Evolutionary conservation across 257 asterid genomes (phyloP), one percentile per base, ranked within the genome.

Genomic region (Solanum neorickii): DNA sequence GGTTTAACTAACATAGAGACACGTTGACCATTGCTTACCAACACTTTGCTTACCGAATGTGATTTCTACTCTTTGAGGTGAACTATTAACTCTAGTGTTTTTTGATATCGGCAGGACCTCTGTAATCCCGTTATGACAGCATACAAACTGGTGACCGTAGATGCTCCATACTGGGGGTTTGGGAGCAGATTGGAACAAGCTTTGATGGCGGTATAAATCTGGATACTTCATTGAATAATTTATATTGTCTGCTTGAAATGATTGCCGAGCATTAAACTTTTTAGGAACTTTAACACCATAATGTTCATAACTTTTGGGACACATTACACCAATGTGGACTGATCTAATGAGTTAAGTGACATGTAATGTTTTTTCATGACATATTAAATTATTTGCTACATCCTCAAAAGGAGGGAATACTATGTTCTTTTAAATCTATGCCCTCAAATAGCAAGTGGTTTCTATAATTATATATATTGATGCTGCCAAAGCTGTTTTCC

Each of bases 101-200:
- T 56, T 62, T 82, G 37, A 31, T 62, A 44, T 76, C 25, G 91
- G 86, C 94, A 96, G 99, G 97, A 89, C 46, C 88, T 27, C n/a
- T 94, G 98, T 78, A 80, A 91, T 84, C 98, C 98, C 29, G 95
- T 96, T 82, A 93, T 94, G 95, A 96, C 99, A 52, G 97, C 98
- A 62, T 95, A 95, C 96, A 96, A 96, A 75, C 93, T 96, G 94
- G 98, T 96, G 86, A 95, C 98, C 12, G 59, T 96, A 87, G 96
- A 96, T 87, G 98, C 85, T 74, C 99, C 98, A 14, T 96, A 94
- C 84, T 96, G 98, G 98, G 99, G 98, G 70, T 96, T 94, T 69
- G 98, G 99, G 13, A 91, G 93, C 87, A 93, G 85, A 90, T 94
- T 94, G 12, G 98, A 96, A 92, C 96, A 92, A 88, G 94, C 98